Percentiles rank a stretch among this genome's conserved stretches.
Evolutionary conservation across 495 filamentous ascomycete species (phyloP).

Genomic region (Penicillium coprophilum): DNA sequence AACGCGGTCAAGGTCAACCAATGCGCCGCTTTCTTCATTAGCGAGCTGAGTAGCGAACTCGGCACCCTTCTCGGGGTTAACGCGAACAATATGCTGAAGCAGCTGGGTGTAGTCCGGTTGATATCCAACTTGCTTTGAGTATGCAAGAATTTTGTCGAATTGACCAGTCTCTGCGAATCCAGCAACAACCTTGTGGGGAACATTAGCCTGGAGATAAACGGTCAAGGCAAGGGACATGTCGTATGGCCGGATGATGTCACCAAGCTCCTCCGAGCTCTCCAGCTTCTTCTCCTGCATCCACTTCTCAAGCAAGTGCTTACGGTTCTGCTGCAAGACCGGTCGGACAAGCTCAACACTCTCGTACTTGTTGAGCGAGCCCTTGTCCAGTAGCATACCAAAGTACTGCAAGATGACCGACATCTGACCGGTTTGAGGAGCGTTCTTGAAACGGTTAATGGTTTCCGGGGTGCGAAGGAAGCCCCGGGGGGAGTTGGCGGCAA

Average conservation of each 20-base stretch:
- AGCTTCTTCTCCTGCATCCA: constrained; percentile 96
- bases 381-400: constrained; percentile 95
- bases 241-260: constrained; percentile 87
- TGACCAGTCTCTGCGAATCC: constrained; percentile 93
- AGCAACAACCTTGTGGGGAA: constrained; percentile 88
- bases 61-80: constrained; percentile 90
- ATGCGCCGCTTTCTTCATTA: constrained; percentile 76
- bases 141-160: constrained; percentile 92
- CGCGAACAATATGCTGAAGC: constrained; percentile 85
- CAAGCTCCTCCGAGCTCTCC: constrained; percentile 90
- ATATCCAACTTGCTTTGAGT: constrained; percentile 78
- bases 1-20: constrained; percentile 91
- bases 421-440: constrained; percentile 66
- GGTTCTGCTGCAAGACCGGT: constrained; percentile 86
- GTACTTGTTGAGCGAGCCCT: constrained; percentile 85
- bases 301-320: constrained; percentile 95
- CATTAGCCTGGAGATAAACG: constrained; percentile 85
- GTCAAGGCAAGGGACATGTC: constrained; percentile 80
- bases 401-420: constrained; percentile 95
- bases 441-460: constrained; percentile 94
- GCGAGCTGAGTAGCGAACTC: constrained; percentile 90
- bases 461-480: constrained; percentile 91
- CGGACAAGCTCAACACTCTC: constrained; percentile 93
- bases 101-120: constrained; percentile 88
- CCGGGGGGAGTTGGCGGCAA: constrained; percentile 92